Evolutionary conservation across 768 basidiomycete genomes (phyloP).

Genomic region (Pisolithus orientalis): DNA sequence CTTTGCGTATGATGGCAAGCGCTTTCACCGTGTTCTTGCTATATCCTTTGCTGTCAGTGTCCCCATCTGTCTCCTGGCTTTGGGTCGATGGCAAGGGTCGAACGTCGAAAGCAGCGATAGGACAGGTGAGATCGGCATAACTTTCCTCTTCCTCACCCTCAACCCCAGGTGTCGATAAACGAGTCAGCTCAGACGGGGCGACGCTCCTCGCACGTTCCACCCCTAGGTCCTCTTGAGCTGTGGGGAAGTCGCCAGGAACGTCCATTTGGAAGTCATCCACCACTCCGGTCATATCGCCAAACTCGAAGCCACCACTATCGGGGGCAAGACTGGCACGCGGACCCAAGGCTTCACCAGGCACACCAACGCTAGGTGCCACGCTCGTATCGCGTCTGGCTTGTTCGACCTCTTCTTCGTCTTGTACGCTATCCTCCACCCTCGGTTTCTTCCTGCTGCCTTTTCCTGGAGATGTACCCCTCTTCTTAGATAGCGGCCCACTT

Average conservation of each 20-base stretch:
- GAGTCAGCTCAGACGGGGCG: constrained; percentile 51
- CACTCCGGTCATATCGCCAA: constrained; percentile 47
- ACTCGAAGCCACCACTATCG: constrained; percentile 53
- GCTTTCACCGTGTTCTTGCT: constrained; percentile 90
- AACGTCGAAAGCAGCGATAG: constrained; percentile 76
- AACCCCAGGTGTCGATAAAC: constrained; percentile 60
- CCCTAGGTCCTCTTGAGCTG: constrained; percentile 26
- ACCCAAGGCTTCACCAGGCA: constrained; percentile 51
- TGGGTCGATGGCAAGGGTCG: constrained; percentile 51
- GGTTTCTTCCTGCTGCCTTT: constrained; percentile 54
- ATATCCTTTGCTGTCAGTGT: constrained; percentile 65
- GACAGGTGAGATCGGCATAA: constrained; percentile 66
- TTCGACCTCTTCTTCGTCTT: constrained; percentile 58
- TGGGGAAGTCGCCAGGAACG: constrained; percentile 41
- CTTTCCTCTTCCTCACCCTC: constrained; percentile 61
- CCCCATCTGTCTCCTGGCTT: constrained; percentile 36
- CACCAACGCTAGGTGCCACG: constrained; percentile 51
- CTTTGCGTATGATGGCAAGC: constrained; percentile 63
- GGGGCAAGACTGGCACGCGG: constrained; percentile 48
- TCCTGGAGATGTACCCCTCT: constrained; percentile 53
- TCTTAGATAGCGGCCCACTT: constrained; percentile 45
- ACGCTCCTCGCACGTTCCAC: constrained; percentile 41
- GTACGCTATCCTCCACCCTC: constrained; percentile 44
- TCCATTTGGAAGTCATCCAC: constrained; percentile 74
- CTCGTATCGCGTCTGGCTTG: constrained; percentile 63